Evolutionary conservation across 371 early-diverging fungal species (phyloP), one percentile per base, ranked within the genome.

Genomic region (Saksenaea vasiformis): DNA sequence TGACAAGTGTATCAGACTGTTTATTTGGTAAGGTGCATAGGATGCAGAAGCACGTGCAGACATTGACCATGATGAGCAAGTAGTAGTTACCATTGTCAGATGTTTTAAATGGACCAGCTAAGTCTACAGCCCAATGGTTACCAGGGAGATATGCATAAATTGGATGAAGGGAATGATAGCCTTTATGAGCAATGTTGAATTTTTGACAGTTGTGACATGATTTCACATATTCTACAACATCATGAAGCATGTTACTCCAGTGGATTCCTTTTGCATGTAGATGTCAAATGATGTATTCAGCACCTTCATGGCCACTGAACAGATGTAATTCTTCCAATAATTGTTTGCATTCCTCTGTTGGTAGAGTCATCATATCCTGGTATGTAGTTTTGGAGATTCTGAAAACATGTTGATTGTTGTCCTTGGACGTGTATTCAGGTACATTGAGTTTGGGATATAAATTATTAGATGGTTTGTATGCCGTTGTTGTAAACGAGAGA

Each of bases 31-130:
- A 22, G 11, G 71, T 47, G 43, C 66, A 54, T 15, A 68, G 22
- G 24, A 78, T 38, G 26, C 67, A 57, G 37, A 65, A 71, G 5
- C 69, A 36, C 1, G 77, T 65, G 54, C 67, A 69, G 0, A 74
- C 17, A 44, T 74, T 68, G 2, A 70, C 60, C 24, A 74, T 0
- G 0, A 74, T 67, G 0, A 72, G 53, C 0, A 77, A 10, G 17
- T 65, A 70, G 2, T 53, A 26, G 47, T 71, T 61, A 14, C 60
- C 64, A 1, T 54, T n/a, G 5, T 3, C 8, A 37, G 68, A 60
- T 17, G 56, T 26, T 17, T 60, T 31, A 58, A 54, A 28, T 15
- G 58, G 57, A 17, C 11, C 14, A 39, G 64, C 61, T 5, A 64
- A 28, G 26, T 71, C 71, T 17, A 67, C 55, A 2, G 57, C 68